These are phyloP conservation scores for Rhizophora apiculata DNA, from an alignment of 345 rosid species.

Conservation along the genomic window DNA sequence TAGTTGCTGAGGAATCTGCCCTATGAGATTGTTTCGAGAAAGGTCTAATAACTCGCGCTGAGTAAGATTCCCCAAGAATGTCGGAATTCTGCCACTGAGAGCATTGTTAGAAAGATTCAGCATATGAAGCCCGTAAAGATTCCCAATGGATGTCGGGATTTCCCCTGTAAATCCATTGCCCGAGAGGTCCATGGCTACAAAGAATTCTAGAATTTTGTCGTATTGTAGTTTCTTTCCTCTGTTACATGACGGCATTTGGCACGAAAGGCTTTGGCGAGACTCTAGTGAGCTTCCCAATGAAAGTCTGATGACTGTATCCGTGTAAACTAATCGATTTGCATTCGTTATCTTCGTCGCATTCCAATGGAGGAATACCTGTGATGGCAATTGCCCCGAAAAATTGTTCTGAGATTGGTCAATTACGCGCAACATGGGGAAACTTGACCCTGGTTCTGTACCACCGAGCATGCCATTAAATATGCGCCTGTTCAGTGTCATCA, in stretches of 20 bases:
- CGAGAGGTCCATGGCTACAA: not conserved
- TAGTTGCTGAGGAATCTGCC: conserved; percentile 2
- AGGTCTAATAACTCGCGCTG: not conserved
- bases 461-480: not conserved
- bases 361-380: not conserved
- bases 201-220: not conserved
- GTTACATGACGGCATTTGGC: not conserved
- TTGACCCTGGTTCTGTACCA: not conserved
- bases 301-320: not conserved
- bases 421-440: not conserved
- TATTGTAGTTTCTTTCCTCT: not conserved
- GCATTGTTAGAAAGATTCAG: not conserved
- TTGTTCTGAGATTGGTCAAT: conserved; percentile 5
- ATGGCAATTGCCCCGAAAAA: conserved; percentile 4
- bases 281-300: too few relatives aligned
- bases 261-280: too few relatives aligned
- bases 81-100: not conserved
- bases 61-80: not conserved
- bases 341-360: not conserved
- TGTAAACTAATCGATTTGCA: not conserved
- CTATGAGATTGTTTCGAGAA: not conserved
- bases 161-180: not conserved
- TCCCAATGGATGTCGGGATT: not conserved
- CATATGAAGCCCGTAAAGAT: not conserved
- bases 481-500: too few relatives aligned